Base-by-base conservation (phyloP, 2,329 filamentous ascomycete species). In the Neofusicoccum cordaticola region DNA sequence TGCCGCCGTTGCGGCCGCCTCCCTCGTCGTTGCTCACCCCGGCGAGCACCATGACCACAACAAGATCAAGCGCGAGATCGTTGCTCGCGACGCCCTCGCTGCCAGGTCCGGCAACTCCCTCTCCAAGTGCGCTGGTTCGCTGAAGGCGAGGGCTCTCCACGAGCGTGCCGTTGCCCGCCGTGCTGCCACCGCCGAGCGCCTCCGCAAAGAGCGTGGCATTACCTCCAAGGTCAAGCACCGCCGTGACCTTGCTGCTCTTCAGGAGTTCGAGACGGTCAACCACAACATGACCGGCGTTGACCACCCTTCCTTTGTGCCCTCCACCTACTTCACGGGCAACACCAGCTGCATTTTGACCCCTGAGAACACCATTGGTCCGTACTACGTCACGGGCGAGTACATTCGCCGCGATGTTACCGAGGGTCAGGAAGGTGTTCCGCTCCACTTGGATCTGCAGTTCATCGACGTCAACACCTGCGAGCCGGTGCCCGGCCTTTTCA, bases 401-500 rank as follows among this genome's bases (percentile, higher is more conserved):
- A 71, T 86, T 63, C 80, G 84, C 39, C 67, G 75, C 31, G 75
- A 86, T 66, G 72, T 86, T 44, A 77, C 75, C 8, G 82, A 85
- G 51, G 74, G 74, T 13, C 77, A 85, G 70, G 65, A 69, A 3
- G 84, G 84, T 58, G 75, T 86, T 37, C 77, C 79, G 27, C 71
- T 85, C 48, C 78, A 79, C 2, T 72, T 85, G 9, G 83, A 85
- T 68, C 78, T 84, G 66, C 84, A 86, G 71, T 76, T 86, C 64
- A 78, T 86, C 58, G 84, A 86, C 65, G 77, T 84, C 39, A 75
- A 80, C 52, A 85, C 83, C 3, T 86, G 84, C 74, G 74, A 84
- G 69, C 80, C 81, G 7, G 78, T 85, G 1, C 76, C 80, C 1
- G 72, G 81, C 60, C 77, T 79, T 9, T 82, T 77, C 66, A 71